These are phyloP conservation scores for Pestalotiopsis sp. DNA, from an alignment of 2,329 filamentous ascomycete genomes.

Conservation along the genomic window DNA sequence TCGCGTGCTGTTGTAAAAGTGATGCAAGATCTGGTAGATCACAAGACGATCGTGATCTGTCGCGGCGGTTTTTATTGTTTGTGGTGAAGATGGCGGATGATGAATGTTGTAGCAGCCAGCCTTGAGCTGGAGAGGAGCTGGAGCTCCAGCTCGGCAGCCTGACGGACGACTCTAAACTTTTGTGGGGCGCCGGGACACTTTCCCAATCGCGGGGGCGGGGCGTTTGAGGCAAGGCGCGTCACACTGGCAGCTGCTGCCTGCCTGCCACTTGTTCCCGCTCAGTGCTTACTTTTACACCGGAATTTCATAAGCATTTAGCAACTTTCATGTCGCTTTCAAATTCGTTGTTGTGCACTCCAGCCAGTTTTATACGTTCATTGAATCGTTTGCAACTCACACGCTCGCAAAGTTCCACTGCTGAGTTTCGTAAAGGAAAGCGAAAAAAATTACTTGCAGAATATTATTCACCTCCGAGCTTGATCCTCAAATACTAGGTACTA, in stretches of 20 bases:
- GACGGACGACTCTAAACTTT: background rate
- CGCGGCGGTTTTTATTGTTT: background rate
- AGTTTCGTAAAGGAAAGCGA: too few relatives aligned
- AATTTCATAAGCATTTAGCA: too few relatives aligned
- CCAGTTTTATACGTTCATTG: too few relatives aligned
- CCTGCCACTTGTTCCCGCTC: background rate
- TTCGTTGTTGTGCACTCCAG: too few relatives aligned
- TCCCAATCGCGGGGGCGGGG: background rate
- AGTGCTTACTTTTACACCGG: background rate
- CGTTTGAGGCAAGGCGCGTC: background rate
- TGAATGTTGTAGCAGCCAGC: background rate
- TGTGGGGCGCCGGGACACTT: background rate
- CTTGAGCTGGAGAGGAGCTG: conserved; percentile 5
- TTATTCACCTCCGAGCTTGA: too few relatives aligned
- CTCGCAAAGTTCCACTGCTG: too few relatives aligned
- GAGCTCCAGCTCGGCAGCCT: background rate
- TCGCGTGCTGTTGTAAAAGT: background rate
- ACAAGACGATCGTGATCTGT: background rate
- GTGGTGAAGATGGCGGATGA: background rate
- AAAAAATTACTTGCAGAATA: too few relatives aligned
- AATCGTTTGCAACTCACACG: too few relatives aligned
- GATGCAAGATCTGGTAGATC: background rate
- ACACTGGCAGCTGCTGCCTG: background rate
- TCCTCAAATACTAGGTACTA: too few relatives aligned
- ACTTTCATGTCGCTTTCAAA: too few relatives aligned